phyloP scores from a whole-genome alignment of 2,329 filamentous ascomycete genomes.

The Mollisiaceae sp. region DNA sequence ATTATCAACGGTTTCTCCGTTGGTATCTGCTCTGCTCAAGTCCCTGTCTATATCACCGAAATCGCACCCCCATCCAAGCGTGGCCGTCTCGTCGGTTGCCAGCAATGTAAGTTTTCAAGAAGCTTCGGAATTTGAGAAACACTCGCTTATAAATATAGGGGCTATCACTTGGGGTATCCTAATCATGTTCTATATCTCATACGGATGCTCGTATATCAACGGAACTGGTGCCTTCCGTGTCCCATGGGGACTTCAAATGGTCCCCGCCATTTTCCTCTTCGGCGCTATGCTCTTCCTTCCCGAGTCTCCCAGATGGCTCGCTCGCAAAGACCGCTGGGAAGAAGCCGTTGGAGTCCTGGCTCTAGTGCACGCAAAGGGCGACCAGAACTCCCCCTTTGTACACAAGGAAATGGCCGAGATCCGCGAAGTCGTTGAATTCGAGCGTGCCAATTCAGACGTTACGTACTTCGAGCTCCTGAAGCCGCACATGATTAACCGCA shows the following conservation, averaged over 20 bases:
- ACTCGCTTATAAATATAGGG: conserved; percentile 28
- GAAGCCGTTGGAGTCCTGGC: conserved; percentile 53
- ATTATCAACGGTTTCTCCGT: conserved; percentile 69
- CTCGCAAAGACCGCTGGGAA: conserved; percentile 65
- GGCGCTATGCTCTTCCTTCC: conserved; percentile 64
- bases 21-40: conserved; percentile 66
- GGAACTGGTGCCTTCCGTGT: conserved; percentile 64
- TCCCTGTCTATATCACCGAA: conserved; percentile 72
- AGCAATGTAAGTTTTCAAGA: conserved; percentile 58
- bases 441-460: conserved; percentile 70
- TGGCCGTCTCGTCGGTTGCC: conserved; percentile 70
- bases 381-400: conserved; percentile 69
- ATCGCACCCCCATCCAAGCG: conserved; percentile 62
- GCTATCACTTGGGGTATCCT: conserved; percentile 69
- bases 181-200: conserved; percentile 64
- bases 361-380: conserved; percentile 66
- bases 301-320: conserved; percentile 67
- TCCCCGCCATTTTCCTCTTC: conserved; percentile 63
- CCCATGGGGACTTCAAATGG: conserved; percentile 68
- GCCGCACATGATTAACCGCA: conserved; percentile 76
- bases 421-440: conserved; percentile 76
- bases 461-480: conserved; percentile 74
- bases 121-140: neutral
- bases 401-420: conserved; percentile 73
- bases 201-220: conserved; percentile 66